Percentiles rank a stretch among this genome's conserved stretches.
These are phyloP conservation scores for Antrodiella citrinella DNA, from an alignment of 768 basidiomycete species.

Conservation along the genomic window DNA sequence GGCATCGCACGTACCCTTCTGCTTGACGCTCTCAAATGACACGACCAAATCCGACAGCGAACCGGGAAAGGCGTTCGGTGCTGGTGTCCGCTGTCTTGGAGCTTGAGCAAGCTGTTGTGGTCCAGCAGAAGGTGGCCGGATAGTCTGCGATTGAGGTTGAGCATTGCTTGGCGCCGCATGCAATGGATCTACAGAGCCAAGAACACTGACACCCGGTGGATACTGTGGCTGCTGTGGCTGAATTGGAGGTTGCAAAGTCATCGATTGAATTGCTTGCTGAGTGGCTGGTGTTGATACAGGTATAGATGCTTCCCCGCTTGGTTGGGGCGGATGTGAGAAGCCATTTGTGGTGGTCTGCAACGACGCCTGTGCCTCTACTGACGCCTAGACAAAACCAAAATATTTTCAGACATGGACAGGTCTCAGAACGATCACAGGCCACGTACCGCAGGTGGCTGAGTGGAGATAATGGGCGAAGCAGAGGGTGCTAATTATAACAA, in stretches of 20 bases:
- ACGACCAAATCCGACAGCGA: conserved; percentile 88
- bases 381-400: neutral
- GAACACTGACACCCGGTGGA: conserved; percentile 62
- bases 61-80: conserved; percentile 59
- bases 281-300: neutral
- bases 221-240: conserved; percentile 39
- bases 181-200: conserved; percentile 22
- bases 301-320: neutral
- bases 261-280: conserved; percentile 15
- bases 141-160: conserved; percentile 23
- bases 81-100: conserved; percentile 30
- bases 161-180: conserved; percentile 11
- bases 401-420: neutral
- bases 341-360: neutral
- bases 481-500: conserved; percentile 37
- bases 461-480: conserved; percentile 31
- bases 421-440: neutral
- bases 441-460: conserved; percentile 23
- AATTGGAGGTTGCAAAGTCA: conserved; percentile 20
- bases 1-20: conserved; percentile 60
- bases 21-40: conserved; percentile 93
- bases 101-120: conserved; percentile 34
- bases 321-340: neutral
- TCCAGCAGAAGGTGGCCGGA: conserved; percentile 44
- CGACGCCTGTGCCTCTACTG: neutral